Conservation (phyloP, 2,329 filamentous ascomycete species). For the Blastomyces silverae region DNA sequence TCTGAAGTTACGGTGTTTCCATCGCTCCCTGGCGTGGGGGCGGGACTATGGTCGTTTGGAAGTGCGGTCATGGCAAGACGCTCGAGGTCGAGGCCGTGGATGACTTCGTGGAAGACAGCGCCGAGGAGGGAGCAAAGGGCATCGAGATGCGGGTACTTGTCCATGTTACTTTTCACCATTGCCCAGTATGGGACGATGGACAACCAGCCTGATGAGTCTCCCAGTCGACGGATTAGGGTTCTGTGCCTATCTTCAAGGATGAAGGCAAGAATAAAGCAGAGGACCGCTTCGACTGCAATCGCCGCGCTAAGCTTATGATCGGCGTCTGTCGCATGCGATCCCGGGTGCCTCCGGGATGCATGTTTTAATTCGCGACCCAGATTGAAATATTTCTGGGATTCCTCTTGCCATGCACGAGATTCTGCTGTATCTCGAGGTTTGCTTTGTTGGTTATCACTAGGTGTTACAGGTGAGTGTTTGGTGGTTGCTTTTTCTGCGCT, state of each 20-base stretch:
- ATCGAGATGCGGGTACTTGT: slow-evolving; percentile 37
- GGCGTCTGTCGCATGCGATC: slow-evolving; percentile 23
- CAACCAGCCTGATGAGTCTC: slow-evolving; percentile 41
- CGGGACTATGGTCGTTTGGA: slow-evolving; percentile 35
- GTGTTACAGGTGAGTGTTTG: slow-evolving; percentile 29
- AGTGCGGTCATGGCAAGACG: slow-evolving; percentile 39
- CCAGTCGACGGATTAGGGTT: slow-evolving; percentile 32
- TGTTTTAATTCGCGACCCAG: slow-evolving; percentile 44
- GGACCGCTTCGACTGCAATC: slow-evolving; percentile 41
- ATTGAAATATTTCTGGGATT: slow-evolving; percentile 39
- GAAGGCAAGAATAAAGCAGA: slow-evolving; percentile 45
- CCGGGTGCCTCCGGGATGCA: slow-evolving; percentile 36
- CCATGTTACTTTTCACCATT: slow-evolving; percentile 38
- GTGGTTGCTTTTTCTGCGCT: slow-evolving; percentile 23
- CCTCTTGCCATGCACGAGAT: slow-evolving; percentile 39
- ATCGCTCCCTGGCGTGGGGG: slow-evolving; percentile 42
- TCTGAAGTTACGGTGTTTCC: slow-evolving; percentile 34
- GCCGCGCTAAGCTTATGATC: slow-evolving; percentile 37
- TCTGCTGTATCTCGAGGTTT: slow-evolving; percentile 31
- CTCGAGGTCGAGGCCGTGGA: slow-evolving; percentile 42
- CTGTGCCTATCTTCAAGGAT: slow-evolving; percentile 39
- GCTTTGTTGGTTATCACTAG: slow-evolving; percentile 22
- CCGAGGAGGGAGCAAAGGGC: slow-evolving; percentile 43
- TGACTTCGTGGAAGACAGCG: slow-evolving; percentile 42
- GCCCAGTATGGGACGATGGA: slow-evolving; percentile 45